Conservation (phyloP, 2,329 filamentous ascomycete genomes). For the Fusarium nodosum region DNA sequence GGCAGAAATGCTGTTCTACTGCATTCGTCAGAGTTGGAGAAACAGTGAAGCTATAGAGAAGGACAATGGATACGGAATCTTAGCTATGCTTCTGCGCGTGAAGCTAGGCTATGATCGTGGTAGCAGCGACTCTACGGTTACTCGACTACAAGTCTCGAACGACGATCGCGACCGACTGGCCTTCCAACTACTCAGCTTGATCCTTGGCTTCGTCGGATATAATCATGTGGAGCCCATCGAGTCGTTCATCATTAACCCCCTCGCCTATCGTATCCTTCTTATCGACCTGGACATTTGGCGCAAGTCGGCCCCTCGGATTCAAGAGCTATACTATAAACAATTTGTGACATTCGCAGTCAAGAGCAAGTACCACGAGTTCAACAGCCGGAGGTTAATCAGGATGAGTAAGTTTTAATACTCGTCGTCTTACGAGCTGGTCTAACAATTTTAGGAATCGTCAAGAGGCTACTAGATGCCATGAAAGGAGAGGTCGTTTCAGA, state of each 20-base stretch:
- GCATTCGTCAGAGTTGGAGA: conserved; percentile 91
- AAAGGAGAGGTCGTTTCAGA: conserved; percentile 84
- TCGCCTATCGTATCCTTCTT: conserved; percentile 91
- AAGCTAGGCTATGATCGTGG: conserved; percentile 74
- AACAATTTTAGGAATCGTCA: conserved; percentile 78
- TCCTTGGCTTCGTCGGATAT: conserved; percentile 91
- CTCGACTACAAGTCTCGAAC: conserved; percentile 61
- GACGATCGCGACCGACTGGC: conserved; percentile 69
- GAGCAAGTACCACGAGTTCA: conserved; percentile 94
- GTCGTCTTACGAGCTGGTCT: conserved; percentile 12
- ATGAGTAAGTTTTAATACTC: conserved; percentile 77
- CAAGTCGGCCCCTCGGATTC: conserved; percentile 79
- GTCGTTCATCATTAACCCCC: conserved; percentile 94
- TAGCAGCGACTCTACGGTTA: conserved; percentile 50
- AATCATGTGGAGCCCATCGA: conserved; percentile 82
- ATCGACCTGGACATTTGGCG: conserved; percentile 97
- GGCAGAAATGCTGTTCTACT: conserved; percentile 86
- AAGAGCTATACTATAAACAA: conserved; percentile 92
- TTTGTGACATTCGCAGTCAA: conserved; percentile 89
- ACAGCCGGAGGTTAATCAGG: conserved; percentile 84
- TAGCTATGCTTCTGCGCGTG: conserved; percentile 85
- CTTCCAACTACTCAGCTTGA: conserved; percentile 77
- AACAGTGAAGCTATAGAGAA: conserved; percentile 99
- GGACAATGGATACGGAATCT: conserved; percentile 91
- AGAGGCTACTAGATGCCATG: conserved; percentile 87